Percentiles rank a stretch among this genome's conserved stretches.
phyloP scores from a whole-genome alignment of 169 alveolate genomes.

The Plasmodium sp. region DNA sequence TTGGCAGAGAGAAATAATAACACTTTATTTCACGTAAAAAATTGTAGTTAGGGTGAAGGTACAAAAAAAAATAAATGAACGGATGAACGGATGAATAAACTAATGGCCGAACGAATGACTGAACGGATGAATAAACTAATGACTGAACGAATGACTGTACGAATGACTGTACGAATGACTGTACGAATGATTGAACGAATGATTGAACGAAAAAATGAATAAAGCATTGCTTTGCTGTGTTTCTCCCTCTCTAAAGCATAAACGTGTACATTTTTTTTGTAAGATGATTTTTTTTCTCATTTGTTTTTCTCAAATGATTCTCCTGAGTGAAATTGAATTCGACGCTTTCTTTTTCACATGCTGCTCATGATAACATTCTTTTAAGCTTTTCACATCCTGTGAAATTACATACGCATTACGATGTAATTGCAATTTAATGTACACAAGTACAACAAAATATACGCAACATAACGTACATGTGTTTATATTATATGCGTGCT shows the following conservation, averaged over 20 bases:
- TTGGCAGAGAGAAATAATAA: background rate
- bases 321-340: background rate
- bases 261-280: background rate
- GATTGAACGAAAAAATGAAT: background rate
- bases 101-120: background rate
- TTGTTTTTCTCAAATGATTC: background rate
- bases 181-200: background rate
- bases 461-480: background rate
- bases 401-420: background rate
- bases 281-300: background rate
- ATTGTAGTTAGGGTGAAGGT: background rate
- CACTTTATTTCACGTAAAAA: background rate
- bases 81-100: too few species aligned
- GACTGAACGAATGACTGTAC: background rate
- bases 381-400: background rate
- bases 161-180: background rate
- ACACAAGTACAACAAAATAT: background rate
- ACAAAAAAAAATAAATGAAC: background rate
- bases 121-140: background rate
- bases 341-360: background rate
- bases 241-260: background rate
- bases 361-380: background rate
- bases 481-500: background rate
- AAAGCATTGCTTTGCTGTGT: background rate
- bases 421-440: background rate